A percentile compares a stretch with the other conserved stretches of the same genome.
Conservation (phyloP, 1,139 yeast species). For the Hansenula lynferdii region DNA sequence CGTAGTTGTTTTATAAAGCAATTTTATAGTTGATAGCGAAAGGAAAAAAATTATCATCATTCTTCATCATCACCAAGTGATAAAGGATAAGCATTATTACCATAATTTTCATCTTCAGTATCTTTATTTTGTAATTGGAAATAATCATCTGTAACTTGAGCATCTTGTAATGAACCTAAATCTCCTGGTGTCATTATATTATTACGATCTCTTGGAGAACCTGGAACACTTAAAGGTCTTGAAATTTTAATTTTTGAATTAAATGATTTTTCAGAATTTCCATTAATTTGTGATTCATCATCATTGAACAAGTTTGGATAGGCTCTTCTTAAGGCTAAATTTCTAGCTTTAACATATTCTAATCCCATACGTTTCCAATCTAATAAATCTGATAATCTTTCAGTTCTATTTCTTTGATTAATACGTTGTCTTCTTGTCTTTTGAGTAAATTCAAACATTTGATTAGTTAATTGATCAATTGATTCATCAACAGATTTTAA, state of each 20-base stretch:
- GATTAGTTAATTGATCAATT: conserved; percentile 82
- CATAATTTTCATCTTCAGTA: conserved; percentile 41
- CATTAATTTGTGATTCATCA: conserved; percentile 22
- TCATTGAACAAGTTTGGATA: conserved; percentile 80
- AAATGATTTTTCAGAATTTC: conserved; percentile 24
- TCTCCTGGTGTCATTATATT: conserved; percentile 96
- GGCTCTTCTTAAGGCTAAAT: conserved; percentile 86
- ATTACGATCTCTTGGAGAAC: conserved; percentile 74
- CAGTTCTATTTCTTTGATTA: conserved; percentile 96
- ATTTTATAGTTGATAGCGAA: too few species aligned
- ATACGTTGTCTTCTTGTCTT: conserved; percentile 96
- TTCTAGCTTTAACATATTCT: conserved; percentile 93
- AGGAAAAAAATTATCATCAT: background rate
- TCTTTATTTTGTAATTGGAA: conserved; percentile 67
- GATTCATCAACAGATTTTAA: conserved; percentile 92
- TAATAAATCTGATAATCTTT: conserved; percentile 82
- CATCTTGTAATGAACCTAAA: conserved; percentile 93
- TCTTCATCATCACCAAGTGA: conserved; percentile 36
- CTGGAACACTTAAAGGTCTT: conserved; percentile 92
- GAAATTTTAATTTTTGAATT: conserved; percentile 61
- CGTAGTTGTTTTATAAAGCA: too few species aligned
- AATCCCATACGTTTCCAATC: conserved; percentile 99
- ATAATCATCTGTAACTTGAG: conserved; percentile 78
- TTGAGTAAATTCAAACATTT: conserved; percentile 83
- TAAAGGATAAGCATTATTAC: conserved; percentile 29